Percentiles rank a stretch among this genome's conserved stretches.
These are phyloP conservation scores for Globisporangium rhizosaccharum DNA, from an alignment of 352 stramenopile genomes.

Conservation along the genomic window DNA sequence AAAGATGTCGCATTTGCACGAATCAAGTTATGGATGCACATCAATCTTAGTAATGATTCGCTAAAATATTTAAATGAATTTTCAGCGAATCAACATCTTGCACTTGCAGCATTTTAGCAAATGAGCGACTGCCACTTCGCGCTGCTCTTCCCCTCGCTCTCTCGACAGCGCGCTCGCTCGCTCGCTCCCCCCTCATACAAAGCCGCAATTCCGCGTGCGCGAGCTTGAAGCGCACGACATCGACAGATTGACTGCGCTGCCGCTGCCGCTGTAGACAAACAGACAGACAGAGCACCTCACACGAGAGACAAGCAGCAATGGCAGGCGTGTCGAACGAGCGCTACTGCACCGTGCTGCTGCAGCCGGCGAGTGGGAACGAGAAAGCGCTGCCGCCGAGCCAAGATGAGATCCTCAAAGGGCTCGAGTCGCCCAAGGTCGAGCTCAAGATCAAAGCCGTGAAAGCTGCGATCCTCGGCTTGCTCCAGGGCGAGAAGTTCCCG, in stretches of 20 bases:
- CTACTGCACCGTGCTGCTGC: constrained; percentile 83
- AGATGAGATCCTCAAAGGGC: constrained; percentile 96
- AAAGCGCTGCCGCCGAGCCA: constrained; percentile 77
- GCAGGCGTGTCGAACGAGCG: constrained; percentile 76
- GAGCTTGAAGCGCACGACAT: too few relatives aligned
- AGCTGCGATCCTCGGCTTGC: constrained; percentile 95
- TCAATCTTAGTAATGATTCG: not conserved
- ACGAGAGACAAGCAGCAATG: not conserved
- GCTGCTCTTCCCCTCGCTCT: not conserved
- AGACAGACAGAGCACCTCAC: not conserved
- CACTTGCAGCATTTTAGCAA: not conserved
- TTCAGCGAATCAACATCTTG: not conserved
- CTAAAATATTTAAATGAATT: not conserved
- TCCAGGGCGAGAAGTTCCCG: constrained; percentile 97
- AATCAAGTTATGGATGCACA: not conserved
- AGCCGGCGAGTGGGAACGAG: constrained; percentile 43
- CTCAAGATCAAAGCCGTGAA: constrained; percentile 98
- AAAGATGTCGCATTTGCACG: not conserved
- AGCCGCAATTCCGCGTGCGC: too few relatives aligned
- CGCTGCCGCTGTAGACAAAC: too few relatives aligned
- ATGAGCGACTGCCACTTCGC: not conserved
- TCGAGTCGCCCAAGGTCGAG: constrained; percentile 93
- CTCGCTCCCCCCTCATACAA: too few relatives aligned
- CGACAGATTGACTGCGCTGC: too few relatives aligned
- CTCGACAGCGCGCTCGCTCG: too few relatives aligned